Percentiles rank a stretch among this genome's conserved stretches.
phyloP scores from a whole-genome alignment of 331 rosid genomes.

The Quercus tomentella region DNA sequence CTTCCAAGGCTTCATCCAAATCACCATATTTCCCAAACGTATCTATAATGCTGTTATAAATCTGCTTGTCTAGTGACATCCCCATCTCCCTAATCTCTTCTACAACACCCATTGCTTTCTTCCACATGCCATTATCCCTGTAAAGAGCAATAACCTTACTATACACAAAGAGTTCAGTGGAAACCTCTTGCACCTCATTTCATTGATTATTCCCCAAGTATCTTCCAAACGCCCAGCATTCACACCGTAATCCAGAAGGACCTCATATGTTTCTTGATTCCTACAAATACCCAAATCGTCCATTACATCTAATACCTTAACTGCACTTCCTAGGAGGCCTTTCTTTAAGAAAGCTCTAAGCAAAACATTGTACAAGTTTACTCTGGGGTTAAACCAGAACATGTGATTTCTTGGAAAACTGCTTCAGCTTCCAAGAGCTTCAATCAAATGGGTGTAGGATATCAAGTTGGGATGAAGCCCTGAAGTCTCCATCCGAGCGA shows the following conservation, averaged over 20 bases:
- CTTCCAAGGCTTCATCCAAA: conserved; percentile 53
- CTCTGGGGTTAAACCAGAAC: conserved; percentile 39
- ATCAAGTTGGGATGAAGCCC: conserved; percentile 20
- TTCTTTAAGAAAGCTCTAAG: conserved; percentile 67
- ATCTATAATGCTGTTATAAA: conserved; percentile 62
- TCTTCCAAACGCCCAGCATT: conserved; percentile 76
- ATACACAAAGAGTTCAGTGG: conserved; percentile 49
- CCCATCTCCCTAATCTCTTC: conserved; percentile 58
- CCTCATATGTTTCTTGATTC: conserved; percentile 52
- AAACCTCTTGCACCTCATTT: conserved; percentile 57
- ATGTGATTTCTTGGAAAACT: conserved; percentile 58
- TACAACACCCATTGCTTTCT: conserved; percentile 64
- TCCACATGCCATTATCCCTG: conserved; percentile 89
- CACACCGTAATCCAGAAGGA: conserved; percentile 56
- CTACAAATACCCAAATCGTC: conserved; percentile 26
- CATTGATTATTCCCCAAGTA: conserved; percentile 62
- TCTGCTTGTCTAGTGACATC: conserved; percentile 42
- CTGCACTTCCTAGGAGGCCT: conserved; percentile 54
- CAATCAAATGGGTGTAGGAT: conserved; percentile 44
- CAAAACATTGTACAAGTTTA: conserved; percentile 47
- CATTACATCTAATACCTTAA: conserved; percentile 42
- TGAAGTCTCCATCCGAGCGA: conserved; percentile 51
- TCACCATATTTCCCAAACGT: conserved; percentile 75
- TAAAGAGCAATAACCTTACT: conserved; percentile 59
- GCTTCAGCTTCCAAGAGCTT: conserved; percentile 65